Evolutionary conservation across 2,329 filamentous ascomycete genomes (phyloP).

Genomic region (Orbilia javanica): DNA sequence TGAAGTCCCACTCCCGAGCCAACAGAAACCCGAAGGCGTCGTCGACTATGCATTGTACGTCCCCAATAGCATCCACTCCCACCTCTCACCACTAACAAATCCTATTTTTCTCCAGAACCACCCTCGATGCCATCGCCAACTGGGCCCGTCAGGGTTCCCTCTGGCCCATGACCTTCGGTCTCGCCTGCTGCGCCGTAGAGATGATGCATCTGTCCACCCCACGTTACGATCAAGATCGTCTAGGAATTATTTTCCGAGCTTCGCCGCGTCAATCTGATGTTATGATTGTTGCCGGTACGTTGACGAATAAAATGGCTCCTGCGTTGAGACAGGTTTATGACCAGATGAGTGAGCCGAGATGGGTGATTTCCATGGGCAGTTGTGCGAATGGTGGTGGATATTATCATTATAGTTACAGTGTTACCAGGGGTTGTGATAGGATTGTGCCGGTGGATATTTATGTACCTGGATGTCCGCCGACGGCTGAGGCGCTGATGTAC

Average conservation of each 20-base stretch:
- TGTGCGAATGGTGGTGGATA: constrained; percentile 88
- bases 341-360: constrained; percentile 92
- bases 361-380: constrained; percentile 83
- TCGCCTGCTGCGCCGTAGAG: constrained; percentile 89
- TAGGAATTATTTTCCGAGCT: constrained; percentile 90
- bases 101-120: constrained; percentile 71
- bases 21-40: constrained; percentile 82
- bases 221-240: constrained; percentile 87
- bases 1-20: constrained; percentile 81
- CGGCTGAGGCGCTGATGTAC: constrained; percentile 75
- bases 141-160: constrained; percentile 87
- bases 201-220: constrained; percentile 94
- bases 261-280: constrained; percentile 89
- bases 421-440: constrained; percentile 80
- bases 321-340: constrained; percentile 92
- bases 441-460: constrained; percentile 85
- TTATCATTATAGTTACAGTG: constrained; percentile 87
- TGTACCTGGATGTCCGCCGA: constrained; percentile 79
- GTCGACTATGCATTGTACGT: constrained; percentile 89
- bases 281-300: constrained; percentile 92
- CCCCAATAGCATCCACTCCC: not conserved
- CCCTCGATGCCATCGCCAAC: constrained; percentile 82
- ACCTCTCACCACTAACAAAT: constrained; percentile 12
- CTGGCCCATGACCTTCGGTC: constrained; percentile 89
- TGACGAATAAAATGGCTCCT: constrained; percentile 97